Percentiles rank a stretch among this genome's conserved stretches.
These are phyloP conservation scores for Mytilinidion resinicola DNA, from an alignment of 495 filamentous ascomycete genomes.

Conservation along the genomic window DNA sequence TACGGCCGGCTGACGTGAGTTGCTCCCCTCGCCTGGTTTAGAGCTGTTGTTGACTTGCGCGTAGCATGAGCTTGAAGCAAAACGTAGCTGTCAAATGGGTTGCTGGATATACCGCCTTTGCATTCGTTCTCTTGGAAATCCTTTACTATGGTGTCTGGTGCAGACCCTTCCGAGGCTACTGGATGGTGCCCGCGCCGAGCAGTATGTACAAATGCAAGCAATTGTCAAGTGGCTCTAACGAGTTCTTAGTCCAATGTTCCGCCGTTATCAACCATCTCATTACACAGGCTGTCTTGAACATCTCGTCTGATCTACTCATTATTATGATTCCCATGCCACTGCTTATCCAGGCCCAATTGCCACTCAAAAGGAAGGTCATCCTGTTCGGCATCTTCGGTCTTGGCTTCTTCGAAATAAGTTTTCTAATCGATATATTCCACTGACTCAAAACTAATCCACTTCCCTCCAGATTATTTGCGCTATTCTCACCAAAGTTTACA, in stretches of 20 bases:
- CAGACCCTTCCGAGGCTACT: too few relatives aligned
- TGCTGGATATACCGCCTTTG: too few relatives aligned
- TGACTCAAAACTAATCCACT: neutral
- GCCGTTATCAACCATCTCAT: slow-evolving; percentile 50
- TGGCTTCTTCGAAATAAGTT: slow-evolving; percentile 49
- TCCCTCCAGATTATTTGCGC: slow-evolving; percentile 4
- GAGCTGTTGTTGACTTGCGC: too few relatives aligned
- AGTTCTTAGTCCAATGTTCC: slow-evolving; percentile 24
- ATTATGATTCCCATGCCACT: slow-evolving; percentile 54
- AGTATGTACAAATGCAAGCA: neutral
- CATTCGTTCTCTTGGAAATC: too few relatives aligned
- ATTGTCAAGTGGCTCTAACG: neutral
- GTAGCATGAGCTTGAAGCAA: too few relatives aligned
- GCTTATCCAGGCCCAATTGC: slow-evolving; percentile 47
- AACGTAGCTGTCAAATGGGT: too few relatives aligned
- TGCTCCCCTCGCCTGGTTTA: too few relatives aligned
- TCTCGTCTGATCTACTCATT: slow-evolving; percentile 56
- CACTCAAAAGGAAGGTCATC: slow-evolving; percentile 43
- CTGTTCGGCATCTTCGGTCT: slow-evolving; percentile 43
- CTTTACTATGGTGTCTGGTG: too few relatives aligned
- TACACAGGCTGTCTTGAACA: slow-evolving; percentile 57
- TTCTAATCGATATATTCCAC: neutral
- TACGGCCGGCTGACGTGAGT: too few relatives aligned
- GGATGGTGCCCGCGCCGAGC: too few relatives aligned
- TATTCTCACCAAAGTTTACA: slow-evolving; percentile 6